These are phyloP conservation scores for Ulmus americana DNA, from an alignment of 331 rosid species.

Conservation along the genomic window DNA sequence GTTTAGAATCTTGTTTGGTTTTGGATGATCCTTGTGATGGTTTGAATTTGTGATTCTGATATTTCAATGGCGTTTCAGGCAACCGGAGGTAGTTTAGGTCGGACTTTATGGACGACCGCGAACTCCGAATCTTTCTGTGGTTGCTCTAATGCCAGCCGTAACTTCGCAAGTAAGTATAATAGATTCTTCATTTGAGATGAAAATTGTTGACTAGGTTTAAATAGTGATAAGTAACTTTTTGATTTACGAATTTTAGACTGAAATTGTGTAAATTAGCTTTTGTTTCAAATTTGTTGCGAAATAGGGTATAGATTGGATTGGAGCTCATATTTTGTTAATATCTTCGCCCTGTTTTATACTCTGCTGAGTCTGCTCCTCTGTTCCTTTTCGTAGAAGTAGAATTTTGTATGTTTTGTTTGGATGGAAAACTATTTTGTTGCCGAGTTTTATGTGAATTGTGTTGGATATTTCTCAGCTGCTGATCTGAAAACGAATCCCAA, in stretches of 20 bases:
- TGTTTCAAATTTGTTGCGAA: neutral
- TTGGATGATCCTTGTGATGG: neutral
- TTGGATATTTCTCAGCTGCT: slow-evolving; percentile 43
- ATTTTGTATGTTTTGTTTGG: neutral
- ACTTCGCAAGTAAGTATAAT: slow-evolving; percentile 40
- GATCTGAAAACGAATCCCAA: slow-evolving; percentile 52
- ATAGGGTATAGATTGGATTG: neutral
- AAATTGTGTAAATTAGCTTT: neutral
- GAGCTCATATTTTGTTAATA: neutral
- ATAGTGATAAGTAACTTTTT: neutral
- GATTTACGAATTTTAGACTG: neutral
- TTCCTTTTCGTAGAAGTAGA: neutral
- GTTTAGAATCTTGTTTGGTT: neutral
- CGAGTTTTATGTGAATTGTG: slow-evolving; percentile 9
- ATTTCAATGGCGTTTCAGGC: slow-evolving; percentile 23
- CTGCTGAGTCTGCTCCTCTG: neutral
- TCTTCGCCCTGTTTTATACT: neutral
- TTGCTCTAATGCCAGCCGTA: slow-evolving; percentile 52
- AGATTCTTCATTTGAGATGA: neutral
- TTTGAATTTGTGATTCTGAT: slow-evolving; percentile 1
- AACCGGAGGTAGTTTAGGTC: slow-evolving; percentile 39
- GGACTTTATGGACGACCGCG: slow-evolving; percentile 55
- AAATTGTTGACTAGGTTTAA: too few relatives aligned
- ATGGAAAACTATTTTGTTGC: neutral
- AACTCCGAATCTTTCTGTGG: slow-evolving; percentile 41